Conservation (phyloP, 768 basidiomycete species). For the Pisolithus marmoratus region DNA sequence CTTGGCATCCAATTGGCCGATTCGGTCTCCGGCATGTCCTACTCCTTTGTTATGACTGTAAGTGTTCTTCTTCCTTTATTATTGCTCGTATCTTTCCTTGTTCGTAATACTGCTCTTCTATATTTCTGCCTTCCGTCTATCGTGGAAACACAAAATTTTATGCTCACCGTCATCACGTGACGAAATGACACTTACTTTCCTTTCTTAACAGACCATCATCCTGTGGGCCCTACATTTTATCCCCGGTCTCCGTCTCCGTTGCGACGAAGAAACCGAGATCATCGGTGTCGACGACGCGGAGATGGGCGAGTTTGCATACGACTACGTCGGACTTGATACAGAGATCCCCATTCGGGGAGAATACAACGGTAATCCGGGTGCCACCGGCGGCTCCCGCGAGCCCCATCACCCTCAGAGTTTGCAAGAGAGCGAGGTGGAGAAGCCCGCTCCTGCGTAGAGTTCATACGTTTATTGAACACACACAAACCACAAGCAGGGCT, state of each 20-base stretch:
- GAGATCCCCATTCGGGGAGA: constrained; percentile 34
- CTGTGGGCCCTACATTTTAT: constrained; percentile 86
- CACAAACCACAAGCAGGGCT: not conserved
- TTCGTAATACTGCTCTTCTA: too few relatives aligned
- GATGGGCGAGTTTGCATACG: constrained; percentile 87
- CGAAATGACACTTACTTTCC: not conserved
- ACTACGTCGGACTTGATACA: constrained; percentile 73
- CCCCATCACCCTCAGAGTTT: constrained; percentile 26
- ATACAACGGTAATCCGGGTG: constrained; percentile 21
- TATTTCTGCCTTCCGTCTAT: too few relatives aligned
- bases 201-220: constrained; percentile 54
- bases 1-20: constrained; percentile 83
- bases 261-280: constrained; percentile 59
- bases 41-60: constrained; percentile 75
- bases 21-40: constrained; percentile 56
- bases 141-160: too few relatives aligned
- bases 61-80: constrained; percentile 19
- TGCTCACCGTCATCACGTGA: not conserved
- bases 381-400: constrained; percentile 30
- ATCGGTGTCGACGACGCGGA: constrained; percentile 87
- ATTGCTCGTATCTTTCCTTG: too few relatives aligned
- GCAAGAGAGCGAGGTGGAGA: constrained; percentile 25
- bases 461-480: not conserved
- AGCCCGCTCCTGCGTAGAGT: constrained; percentile 3
- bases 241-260: constrained; percentile 72